Evolutionary conservation across 495 filamentous ascomycete genomes (phyloP).

Genomic region (Penicillium macrosclerotiorum): DNA sequence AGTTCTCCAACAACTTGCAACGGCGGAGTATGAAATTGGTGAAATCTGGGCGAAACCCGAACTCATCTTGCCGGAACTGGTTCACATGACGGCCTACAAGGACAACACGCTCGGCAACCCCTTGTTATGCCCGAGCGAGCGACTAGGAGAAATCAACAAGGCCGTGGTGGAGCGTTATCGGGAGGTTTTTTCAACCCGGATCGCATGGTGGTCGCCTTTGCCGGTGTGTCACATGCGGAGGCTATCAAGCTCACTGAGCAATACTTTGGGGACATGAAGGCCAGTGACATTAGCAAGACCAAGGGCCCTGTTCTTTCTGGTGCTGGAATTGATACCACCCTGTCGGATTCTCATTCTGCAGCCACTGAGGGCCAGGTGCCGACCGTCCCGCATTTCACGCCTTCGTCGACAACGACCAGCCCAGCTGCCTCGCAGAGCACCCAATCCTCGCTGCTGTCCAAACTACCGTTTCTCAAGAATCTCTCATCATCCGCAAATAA

Average conservation of each 20-base stretch:
- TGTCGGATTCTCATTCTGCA: conserved; percentile 48
- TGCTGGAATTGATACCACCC: conserved; percentile 52
- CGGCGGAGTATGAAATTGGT: conserved; percentile 89
- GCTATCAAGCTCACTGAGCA: conserved; percentile 77
- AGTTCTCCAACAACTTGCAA: conserved; percentile 79
- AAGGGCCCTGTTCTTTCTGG: conserved; percentile 56
- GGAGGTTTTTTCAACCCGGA: conserved; percentile 84
- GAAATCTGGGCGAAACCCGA: conserved; percentile 99
- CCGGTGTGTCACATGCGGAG: conserved; percentile 78
- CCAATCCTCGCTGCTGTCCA: conserved; percentile 64
- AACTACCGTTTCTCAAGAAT: conserved; percentile 92
- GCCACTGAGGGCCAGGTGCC: conserved; percentile 38
- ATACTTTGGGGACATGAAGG: conserved; percentile 88
- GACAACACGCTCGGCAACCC: conserved; percentile 95
- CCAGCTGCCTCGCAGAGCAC: conserved; percentile 39
- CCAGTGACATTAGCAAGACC: conserved; percentile 27
- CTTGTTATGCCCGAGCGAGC: conserved; percentile 83
- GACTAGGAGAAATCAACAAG: conserved; percentile 73
- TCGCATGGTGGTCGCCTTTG: conserved; percentile 90
- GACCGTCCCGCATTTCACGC: conserved; percentile 40
- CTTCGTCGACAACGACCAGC: conserved; percentile 39
- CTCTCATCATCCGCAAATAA: conserved; percentile 68
- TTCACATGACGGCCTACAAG: conserved; percentile 92
- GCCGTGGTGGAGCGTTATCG: conserved; percentile 75
- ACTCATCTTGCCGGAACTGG: conserved; percentile 89